Percentiles rank a stretch among this genome's conserved stretches.
These are phyloP conservation scores for Aspergillus udagawae DNA, from an alignment of 2,329 filamentous ascomycete genomes.

Conservation along the genomic window DNA sequence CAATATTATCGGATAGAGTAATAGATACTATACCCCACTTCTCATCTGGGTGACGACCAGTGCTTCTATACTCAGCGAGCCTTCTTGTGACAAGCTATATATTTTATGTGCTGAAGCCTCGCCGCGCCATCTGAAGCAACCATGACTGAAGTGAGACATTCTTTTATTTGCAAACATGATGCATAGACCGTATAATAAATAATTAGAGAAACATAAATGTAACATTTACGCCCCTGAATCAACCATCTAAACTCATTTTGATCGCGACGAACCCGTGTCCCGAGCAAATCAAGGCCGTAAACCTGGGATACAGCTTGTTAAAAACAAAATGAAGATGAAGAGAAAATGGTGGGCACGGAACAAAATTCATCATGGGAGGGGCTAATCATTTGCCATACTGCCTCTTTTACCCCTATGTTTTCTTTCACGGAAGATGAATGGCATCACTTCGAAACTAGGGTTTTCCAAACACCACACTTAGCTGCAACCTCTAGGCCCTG, in stretches of 20 bases:
- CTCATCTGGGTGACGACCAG: slow-evolving; percentile 1
- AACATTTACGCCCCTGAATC: slow-evolving; percentile 15
- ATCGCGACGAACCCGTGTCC: slow-evolving; percentile 14
- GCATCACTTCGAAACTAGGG: not conserved
- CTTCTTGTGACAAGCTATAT: not conserved
- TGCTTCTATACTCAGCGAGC: not conserved
- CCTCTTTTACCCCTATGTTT: not conserved
- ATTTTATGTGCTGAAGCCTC: not conserved
- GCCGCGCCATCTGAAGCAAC: not conserved
- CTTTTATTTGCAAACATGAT: slow-evolving; percentile 3
- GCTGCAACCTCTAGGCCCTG: not conserved
- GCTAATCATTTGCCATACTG: not conserved
- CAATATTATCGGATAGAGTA: slow-evolving; percentile 15
- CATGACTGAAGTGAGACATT: not conserved
- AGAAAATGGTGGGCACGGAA: slow-evolving; percentile 1
- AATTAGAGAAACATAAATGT: slow-evolving; percentile 14
- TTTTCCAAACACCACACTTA: not conserved
- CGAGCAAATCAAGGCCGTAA: slow-evolving; percentile 7
- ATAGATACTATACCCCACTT: slow-evolving; percentile 25
- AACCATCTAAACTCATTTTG: slow-evolving; percentile 18
- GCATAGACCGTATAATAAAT: slow-evolving; percentile 13
- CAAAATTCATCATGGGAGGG: not conserved
- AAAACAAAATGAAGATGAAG: slow-evolving; percentile 5
- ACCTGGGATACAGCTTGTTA: slow-evolving; percentile 10
- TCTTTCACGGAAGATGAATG: not conserved